Evolutionary conservation across 371 early-diverging fungal genomes (phyloP).

Genomic region (Mucor saturninus): DNA sequence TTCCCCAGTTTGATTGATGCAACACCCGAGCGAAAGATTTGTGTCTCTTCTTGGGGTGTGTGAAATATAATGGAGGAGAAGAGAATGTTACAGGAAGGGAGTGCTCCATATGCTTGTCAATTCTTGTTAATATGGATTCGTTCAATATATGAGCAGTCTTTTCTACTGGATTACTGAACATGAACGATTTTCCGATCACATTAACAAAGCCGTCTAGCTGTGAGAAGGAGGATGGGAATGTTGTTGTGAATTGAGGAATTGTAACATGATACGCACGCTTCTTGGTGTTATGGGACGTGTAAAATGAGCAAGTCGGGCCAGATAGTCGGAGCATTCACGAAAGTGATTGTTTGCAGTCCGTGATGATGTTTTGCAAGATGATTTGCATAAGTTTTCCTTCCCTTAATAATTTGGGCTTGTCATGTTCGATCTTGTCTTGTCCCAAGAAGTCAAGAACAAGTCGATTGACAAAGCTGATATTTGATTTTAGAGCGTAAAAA

Average conservation of each 20-base stretch:
- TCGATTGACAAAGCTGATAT: too few relatives aligned
- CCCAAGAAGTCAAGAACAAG: too few relatives aligned
- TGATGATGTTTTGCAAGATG: not conserved
- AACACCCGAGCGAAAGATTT: too few relatives aligned
- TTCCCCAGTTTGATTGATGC: too few relatives aligned
- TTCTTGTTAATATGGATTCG: not conserved
- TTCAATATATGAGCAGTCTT: not conserved
- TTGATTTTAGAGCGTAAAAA: too few relatives aligned
- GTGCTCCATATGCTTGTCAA: not conserved
- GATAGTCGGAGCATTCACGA: not conserved
- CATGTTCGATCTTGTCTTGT: too few relatives aligned
- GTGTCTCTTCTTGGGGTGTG: too few relatives aligned
- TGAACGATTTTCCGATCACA: not conserved
- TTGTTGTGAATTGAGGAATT: not conserved
- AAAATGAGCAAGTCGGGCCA: not conserved
- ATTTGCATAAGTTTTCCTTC: too few relatives aligned
- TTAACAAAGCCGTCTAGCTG: not conserved
- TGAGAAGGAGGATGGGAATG: not conserved
- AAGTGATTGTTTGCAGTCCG: too few relatives aligned
- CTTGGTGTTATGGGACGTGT: not conserved
- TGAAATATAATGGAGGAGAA: not conserved
- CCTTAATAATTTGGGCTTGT: too few relatives aligned
- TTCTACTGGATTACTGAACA: not conserved
- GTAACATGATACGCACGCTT: not conserved
- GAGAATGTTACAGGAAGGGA: not conserved